These are phyloP conservation scores for Tulasnella sp. DNA, from an alignment of 768 basidiomycete genomes.

Conservation along the genomic window DNA sequence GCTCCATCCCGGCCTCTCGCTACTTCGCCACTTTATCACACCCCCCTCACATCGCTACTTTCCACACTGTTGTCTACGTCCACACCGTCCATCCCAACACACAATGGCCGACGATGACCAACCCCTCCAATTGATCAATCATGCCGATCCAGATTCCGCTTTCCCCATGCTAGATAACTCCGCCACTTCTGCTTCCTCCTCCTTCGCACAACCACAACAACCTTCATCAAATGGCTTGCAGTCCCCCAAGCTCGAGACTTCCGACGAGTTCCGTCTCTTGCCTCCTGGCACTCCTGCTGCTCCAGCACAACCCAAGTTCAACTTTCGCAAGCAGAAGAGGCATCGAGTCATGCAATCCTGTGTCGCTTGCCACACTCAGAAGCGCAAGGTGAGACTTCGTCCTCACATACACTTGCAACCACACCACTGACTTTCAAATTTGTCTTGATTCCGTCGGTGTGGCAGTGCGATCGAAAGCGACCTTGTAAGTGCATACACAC, in stretches of 20 bases:
- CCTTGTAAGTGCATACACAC: constrained; percentile 87
- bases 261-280: constrained; percentile 34
- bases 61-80: neutral
- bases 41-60: no score
- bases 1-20: neutral
- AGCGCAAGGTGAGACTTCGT: constrained; percentile 58
- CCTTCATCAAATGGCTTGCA: constrained; percentile 45
- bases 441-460: neutral
- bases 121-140: constrained; percentile 2
- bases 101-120: constrained; percentile 9
- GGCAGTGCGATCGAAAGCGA: constrained; percentile 80
- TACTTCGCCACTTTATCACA: no score
- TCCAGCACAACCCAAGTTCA: constrained; percentile 22
- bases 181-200: neutral
- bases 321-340: constrained; percentile 63
- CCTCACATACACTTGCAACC: neutral
- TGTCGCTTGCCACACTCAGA: constrained; percentile 78
- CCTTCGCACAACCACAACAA: neutral
- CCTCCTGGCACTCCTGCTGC: constrained; percentile 18
- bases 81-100: neutral
- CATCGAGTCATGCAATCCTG: constrained; percentile 87
- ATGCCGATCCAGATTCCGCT: neutral
- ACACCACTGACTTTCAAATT: neutral
- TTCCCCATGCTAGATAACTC: neutral
- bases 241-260: constrained; percentile 61